These are phyloP conservation scores for Zea luxurians DNA, from an alignment of 176 grass and related monocot species.

Conservation along the genomic window DNA sequence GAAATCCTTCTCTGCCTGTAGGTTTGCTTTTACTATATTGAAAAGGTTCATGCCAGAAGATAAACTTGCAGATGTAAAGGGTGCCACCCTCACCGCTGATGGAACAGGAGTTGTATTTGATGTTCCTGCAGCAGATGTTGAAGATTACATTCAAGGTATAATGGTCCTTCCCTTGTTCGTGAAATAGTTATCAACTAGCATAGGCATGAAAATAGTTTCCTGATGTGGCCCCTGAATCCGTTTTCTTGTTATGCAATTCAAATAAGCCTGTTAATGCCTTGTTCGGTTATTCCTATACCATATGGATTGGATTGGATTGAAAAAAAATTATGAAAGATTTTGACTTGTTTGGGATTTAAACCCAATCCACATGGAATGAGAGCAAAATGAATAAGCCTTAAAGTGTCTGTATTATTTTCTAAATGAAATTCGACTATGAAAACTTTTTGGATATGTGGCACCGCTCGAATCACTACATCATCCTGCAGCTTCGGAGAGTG, in stretches of 20 bases:
- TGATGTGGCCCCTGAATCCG: neutral
- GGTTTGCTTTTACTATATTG: slow-evolving; percentile 72
- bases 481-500: slow-evolving; percentile 56
- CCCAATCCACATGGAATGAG: too few relatives aligned
- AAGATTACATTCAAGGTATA: slow-evolving; percentile 74
- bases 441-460: neutral
- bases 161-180: neutral
- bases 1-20: slow-evolving; percentile 27
- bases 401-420: neutral
- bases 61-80: slow-evolving; percentile 65
- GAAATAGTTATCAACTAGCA: neutral
- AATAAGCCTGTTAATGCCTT: neutral
- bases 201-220: neutral
- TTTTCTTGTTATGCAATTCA: neutral
- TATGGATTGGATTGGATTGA: too few relatives aligned
- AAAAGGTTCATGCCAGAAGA: slow-evolving; percentile 89
- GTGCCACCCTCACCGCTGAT: slow-evolving; percentile 70
- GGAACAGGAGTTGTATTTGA: slow-evolving; percentile 88
- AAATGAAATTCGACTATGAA: too few relatives aligned
- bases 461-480: neutral
- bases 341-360: too few relatives aligned
- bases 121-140: slow-evolving; percentile 77
- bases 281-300: too few relatives aligned
- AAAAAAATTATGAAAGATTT: too few relatives aligned
- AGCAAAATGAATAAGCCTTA: too few relatives aligned